These are phyloP conservation scores for Fusarium tupiense DNA, from an alignment of 2,329 filamentous ascomycete genomes.

Conservation along the genomic window DNA sequence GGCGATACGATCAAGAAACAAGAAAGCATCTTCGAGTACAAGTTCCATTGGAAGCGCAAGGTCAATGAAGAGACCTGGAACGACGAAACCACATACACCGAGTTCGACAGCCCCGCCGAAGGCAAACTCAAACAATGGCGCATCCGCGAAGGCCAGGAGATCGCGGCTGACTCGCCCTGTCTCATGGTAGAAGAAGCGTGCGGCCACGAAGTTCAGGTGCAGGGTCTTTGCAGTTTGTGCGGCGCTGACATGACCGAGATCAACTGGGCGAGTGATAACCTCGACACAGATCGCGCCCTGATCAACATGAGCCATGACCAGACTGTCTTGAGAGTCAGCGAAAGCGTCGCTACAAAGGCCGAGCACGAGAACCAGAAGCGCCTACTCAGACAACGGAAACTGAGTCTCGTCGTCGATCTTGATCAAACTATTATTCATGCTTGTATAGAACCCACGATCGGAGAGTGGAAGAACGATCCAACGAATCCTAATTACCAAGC, in stretches of 20 bases:
- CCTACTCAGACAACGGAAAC: slow-evolving; percentile 80
- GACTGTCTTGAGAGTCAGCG: slow-evolving; percentile 84
- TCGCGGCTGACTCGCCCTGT: slow-evolving; percentile 66
- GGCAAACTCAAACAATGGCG: slow-evolving; percentile 82
- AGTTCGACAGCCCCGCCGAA: slow-evolving; percentile 86
- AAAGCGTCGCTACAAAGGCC: slow-evolving; percentile 79
- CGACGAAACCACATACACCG: slow-evolving; percentile 75
- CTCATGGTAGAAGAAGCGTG: slow-evolving; percentile 91
- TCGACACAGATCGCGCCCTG: slow-evolving; percentile 84
- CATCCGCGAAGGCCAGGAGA: slow-evolving; percentile 72
- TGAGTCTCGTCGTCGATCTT: slow-evolving; percentile 94
- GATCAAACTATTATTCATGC: slow-evolving; percentile 99
- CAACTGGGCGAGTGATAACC: slow-evolving; percentile 82
- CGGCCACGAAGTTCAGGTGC: slow-evolving; percentile 89
- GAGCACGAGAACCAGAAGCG: slow-evolving; percentile 89
- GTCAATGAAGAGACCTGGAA: slow-evolving; percentile 72
- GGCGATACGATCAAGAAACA: slow-evolving; percentile 81
- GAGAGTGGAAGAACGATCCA: slow-evolving; percentile 91
- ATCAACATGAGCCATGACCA: slow-evolving; percentile 97
- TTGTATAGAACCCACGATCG: slow-evolving; percentile 94
- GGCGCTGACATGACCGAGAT: slow-evolving; percentile 96
- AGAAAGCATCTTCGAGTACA: slow-evolving; percentile 85
- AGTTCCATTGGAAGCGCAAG: slow-evolving; percentile 81
- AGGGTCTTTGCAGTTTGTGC: slow-evolving; percentile 89
- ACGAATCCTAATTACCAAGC: slow-evolving; percentile 91